phyloP scores from a whole-genome alignment of 805 yeast species.

The Candida michaelii region DNA sequence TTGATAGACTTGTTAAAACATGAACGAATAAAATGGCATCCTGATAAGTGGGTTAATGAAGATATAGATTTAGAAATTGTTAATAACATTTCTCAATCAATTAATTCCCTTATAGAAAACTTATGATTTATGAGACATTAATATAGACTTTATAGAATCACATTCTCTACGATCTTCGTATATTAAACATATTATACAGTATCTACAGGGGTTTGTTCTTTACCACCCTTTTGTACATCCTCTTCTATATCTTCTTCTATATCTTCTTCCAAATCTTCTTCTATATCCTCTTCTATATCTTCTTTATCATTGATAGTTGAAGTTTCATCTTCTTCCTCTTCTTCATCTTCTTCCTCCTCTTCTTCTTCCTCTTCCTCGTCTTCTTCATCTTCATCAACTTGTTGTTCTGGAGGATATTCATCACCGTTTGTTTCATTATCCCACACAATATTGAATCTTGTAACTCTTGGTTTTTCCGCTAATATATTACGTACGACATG shows the following conservation, averaged over 20 bases:
- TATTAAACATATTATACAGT: conserved; percentile 7
- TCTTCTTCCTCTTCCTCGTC: conserved; percentile 57
- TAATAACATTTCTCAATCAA: conserved; percentile 28
- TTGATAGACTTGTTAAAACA: conserved; percentile 30
- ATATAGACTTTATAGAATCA: neutral
- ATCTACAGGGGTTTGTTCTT: conserved; percentile 12
- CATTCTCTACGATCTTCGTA: neutral
- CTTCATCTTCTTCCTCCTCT: conserved; percentile 57
- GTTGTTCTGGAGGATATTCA: conserved; percentile 78
- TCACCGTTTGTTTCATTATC: conserved; percentile 70
- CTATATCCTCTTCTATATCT: conserved; percentile 43
- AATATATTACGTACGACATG: conserved; percentile 91
- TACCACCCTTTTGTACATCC: conserved; percentile 1
- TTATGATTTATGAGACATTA: conserved; percentile 12
- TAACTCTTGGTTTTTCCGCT: conserved; percentile 97
- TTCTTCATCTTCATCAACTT: conserved; percentile 61
- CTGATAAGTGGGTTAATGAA: conserved; percentile 53
- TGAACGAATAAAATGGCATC: conserved; percentile 71
- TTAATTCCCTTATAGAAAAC: conserved; percentile 29
- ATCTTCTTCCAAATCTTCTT: conserved; percentile 23
- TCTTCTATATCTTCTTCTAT: conserved; percentile 12
- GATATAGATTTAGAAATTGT: conserved; percentile 26
- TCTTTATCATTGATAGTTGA: conserved; percentile 24
- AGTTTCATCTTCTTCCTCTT: conserved; percentile 41
- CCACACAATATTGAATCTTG: conserved; percentile 97